phyloP scores from a whole-genome alignment of 1,139 yeast species.

The Casaregolazyma lundiana region DNA sequence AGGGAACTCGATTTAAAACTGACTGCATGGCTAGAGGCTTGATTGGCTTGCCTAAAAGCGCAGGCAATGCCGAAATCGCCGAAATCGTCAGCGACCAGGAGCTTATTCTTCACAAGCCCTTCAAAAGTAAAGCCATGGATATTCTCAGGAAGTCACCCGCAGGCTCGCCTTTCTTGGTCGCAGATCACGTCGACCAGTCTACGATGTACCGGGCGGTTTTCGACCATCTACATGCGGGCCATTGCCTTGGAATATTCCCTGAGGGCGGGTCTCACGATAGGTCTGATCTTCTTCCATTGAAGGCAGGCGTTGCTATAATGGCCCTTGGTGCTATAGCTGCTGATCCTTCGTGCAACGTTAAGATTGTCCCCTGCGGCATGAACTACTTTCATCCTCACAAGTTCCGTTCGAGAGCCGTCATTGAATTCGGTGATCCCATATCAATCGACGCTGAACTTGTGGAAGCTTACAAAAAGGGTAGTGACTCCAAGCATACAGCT shows the following conservation, averaged over 20 bases:
- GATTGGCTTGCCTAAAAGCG: conserved; percentile 70
- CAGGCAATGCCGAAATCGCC: conserved; percentile 71
- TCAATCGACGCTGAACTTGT: conserved; percentile 63
- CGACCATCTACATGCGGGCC: conserved; percentile 69
- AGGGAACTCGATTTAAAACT: conserved; percentile 59
- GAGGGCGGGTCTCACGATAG: conserved; percentile 98
- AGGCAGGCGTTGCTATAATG: conserved; percentile 98
- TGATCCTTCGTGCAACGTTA: conserved; percentile 57
- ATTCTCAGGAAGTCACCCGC: conserved; percentile 28
- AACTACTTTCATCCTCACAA: conserved; percentile 95
- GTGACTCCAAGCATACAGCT: conserved; percentile 61
- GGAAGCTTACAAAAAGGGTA: conserved; percentile 50
- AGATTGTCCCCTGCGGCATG: conserved; percentile 94
- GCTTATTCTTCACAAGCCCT: conserved; percentile 64
- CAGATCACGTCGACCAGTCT: conserved; percentile 81
- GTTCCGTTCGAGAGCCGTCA: conserved; percentile 89
- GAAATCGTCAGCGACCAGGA: conserved; percentile 73
- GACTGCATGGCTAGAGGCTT: conserved; percentile 68
- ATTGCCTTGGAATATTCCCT: conserved; percentile 92
- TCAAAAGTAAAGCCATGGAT: conserved; percentile 46
- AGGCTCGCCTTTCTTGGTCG: conserved; percentile 66
- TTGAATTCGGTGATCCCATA: conserved; percentile 91
- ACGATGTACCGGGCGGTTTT: conserved; percentile 78
- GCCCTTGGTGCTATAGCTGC: conserved; percentile 86
- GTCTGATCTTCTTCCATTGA: conserved; percentile 81